These are phyloP conservation scores for Talaromyces pinophilus DNA, from an alignment of 2,329 filamentous ascomycete species.

Conservation along the genomic window DNA sequence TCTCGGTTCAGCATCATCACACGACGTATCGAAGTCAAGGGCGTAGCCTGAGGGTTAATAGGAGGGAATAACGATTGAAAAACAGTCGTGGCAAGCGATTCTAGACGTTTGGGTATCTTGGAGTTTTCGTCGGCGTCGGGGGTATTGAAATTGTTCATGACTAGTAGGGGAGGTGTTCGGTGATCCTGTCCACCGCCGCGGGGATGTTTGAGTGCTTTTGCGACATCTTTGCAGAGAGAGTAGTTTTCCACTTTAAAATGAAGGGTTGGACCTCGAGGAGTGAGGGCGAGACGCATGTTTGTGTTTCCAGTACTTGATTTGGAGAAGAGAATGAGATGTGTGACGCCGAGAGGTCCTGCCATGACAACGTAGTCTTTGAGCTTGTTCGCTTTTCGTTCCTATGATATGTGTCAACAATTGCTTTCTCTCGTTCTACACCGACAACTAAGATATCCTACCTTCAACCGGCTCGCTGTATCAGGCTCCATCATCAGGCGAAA, in stretches of 20 bases:
- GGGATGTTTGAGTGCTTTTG: constrained; percentile 78
- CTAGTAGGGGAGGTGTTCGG: constrained; percentile 79
- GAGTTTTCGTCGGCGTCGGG: constrained; percentile 58
- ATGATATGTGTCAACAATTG: not conserved
- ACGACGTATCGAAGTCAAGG: constrained; percentile 86
- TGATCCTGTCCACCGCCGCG: constrained; percentile 83
- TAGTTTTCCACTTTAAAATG: constrained; percentile 95
- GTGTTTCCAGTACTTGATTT: constrained; percentile 87
- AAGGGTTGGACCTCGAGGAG: constrained; percentile 86
- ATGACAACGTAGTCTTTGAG: constrained; percentile 92
- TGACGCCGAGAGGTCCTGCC: constrained; percentile 90
- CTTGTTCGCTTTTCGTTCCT: constrained; percentile 82
- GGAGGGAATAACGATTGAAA: constrained; percentile 96
- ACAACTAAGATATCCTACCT: constrained; percentile 46
- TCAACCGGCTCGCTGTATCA: constrained; percentile 82
- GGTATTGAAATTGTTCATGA: constrained; percentile 96
- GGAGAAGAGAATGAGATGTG: constrained; percentile 90
- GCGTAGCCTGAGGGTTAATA: constrained; percentile 87
- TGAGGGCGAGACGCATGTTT: constrained; percentile 82
- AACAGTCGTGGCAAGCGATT: constrained; percentile 86
- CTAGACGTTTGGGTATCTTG: constrained; percentile 87
- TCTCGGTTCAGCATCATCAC: constrained; percentile 90
- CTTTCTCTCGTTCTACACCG: not conserved
- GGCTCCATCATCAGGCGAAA: constrained; percentile 95
- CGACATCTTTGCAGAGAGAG: constrained; percentile 87